phyloP scores from a whole-genome alignment of 495 filamentous ascomycete species.

The Tuber umbilicatum region DNA sequence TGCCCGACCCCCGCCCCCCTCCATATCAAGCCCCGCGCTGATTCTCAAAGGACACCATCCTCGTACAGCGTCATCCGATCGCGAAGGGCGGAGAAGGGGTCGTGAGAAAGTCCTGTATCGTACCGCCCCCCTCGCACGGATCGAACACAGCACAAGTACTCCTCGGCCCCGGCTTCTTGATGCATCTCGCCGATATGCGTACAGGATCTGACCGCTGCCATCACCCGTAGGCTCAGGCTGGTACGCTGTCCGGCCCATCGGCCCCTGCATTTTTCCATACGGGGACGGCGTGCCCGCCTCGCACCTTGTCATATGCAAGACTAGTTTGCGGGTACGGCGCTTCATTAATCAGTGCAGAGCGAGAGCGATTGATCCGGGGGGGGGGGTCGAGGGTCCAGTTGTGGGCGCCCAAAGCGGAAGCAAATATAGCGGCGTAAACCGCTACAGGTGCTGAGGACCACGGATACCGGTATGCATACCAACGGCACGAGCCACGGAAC shows the following conservation, averaged over 20 bases:
- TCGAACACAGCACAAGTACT: neutral
- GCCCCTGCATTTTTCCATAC: neutral
- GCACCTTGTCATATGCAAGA: neutral
- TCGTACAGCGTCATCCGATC: neutral
- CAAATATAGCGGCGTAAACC: neutral
- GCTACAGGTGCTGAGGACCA: neutral
- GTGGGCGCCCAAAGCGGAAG: neutral
- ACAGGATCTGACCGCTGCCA: neutral
- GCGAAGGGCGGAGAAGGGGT: neutral
- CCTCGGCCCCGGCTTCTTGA: neutral
- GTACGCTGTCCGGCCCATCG: neutral
- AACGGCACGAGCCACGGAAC: neutral
- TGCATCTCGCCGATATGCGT: neutral
- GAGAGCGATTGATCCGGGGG: neutral
- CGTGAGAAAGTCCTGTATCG: neutral
- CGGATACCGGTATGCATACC: neutral
- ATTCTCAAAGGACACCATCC: neutral
- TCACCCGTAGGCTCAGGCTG: neutral
- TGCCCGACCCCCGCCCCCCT: neutral
- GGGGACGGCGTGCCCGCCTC: neutral
- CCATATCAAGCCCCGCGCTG: neutral
- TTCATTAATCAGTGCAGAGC: neutral
- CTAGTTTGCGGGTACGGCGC: neutral
- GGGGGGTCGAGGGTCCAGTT: neutral
- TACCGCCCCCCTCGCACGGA: neutral